Base-by-base conservation (phyloP, 148 eudicot genomes). In the Silene uniflora region DNA sequence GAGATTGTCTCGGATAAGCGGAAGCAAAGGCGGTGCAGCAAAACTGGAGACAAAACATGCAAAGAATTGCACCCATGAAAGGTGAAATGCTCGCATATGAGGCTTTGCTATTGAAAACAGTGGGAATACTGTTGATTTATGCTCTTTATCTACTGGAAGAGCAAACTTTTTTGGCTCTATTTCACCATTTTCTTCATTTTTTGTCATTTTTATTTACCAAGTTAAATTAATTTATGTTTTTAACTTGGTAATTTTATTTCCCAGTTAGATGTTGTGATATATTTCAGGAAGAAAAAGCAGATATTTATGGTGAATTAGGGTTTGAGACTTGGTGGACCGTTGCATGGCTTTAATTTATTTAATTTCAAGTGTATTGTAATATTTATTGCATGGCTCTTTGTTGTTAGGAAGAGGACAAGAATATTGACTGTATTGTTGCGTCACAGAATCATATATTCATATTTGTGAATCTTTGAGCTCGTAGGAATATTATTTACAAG, bases 71-170 rank as follows among this genome's bases (percentile, higher is more conserved):
- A 91, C 32, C 98, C 98, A 93, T 1, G 97, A 79, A 9, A 93
- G 80, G 66, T 93, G 97, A 64, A 94, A 94, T 0, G 98, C 91
- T 4, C 87, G 79, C 97, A 91, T 90, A 78, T 91, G 98, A 22
- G 98, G 98, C 3, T 82, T 76, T 17, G 96, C 86, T 0, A 84
- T n/a, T 0, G 96, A 91, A 62, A 81, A 64, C 2, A 89, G 6
- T 9, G 84, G 74, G 79, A 94, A 85, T 8, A 61, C 80, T 10
- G 90, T 90, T 5, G 98, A 86, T 69, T 87, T 91, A 81, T 88
- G 81, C 49, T 91, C 93, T 11, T 88, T 81, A 78, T 94, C 98
- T 8, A 89, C 93, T 0, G 93, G 89, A 13, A 85, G 73, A 1
- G 82, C 62, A 59, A 89, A 89, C 24, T 80, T 81, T 19, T 44